These are phyloP conservation scores for Aspergillus steynii DNA, from an alignment of 495 filamentous ascomycete genomes.

Conservation along the genomic window DNA sequence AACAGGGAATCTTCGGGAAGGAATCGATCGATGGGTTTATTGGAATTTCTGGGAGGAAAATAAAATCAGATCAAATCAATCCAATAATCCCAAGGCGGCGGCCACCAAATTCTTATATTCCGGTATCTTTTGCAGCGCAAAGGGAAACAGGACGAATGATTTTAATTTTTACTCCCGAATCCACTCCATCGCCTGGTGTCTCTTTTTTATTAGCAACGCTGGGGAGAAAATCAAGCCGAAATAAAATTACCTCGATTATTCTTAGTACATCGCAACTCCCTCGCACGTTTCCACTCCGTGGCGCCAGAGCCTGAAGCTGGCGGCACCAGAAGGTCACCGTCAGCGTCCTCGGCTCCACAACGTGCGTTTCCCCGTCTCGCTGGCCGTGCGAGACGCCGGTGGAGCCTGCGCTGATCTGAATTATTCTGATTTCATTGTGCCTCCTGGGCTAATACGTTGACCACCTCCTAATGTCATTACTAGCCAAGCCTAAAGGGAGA, in stretches of 20 bases:
- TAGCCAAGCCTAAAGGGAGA: not conserved
- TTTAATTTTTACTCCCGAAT: too few species aligned
- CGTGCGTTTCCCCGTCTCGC: constrained; percentile 33
- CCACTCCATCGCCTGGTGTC: too few species aligned
- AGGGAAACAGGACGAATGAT: too few species aligned
- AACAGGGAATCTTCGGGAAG: constrained; percentile 2
- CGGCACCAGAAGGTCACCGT: constrained; percentile 40
- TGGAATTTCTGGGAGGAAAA: not conserved
- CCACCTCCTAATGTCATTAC: not conserved
- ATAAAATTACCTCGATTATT: constrained; percentile 14
- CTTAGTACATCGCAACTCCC: constrained; percentile 10
- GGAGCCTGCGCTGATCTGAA: constrained; percentile 39
- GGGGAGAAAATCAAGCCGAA: not conserved
- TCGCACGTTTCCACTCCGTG: constrained; percentile 22
- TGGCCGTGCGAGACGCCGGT: constrained; percentile 31
- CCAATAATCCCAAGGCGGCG: not conserved
- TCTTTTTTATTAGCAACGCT: too few species aligned
- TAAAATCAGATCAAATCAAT: not conserved
- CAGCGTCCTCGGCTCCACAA: constrained; percentile 39
- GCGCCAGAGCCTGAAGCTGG: constrained; percentile 28
- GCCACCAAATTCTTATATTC: constrained; percentile 1
- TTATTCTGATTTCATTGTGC: constrained; percentile 9
- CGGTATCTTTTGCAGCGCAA: not conserved
- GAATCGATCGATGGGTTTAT: not conserved
- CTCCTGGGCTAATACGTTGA: not conserved